These are phyloP conservation scores for Pilatotrama ljubarskyi DNA, from an alignment of 768 basidiomycete species.

Conservation along the genomic window DNA sequence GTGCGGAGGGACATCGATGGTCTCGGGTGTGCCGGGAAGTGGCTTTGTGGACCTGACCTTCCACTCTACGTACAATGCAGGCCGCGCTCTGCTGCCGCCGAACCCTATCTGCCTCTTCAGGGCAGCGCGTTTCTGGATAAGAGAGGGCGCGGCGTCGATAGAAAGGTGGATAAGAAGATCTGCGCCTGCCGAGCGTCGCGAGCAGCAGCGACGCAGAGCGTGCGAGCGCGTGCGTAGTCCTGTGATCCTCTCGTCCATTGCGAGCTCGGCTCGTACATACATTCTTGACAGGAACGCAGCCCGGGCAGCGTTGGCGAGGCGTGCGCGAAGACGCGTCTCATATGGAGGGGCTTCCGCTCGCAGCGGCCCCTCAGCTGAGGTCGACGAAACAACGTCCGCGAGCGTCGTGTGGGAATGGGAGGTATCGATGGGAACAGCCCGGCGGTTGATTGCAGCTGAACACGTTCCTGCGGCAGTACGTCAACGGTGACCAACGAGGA, in stretches of 20 bases:
- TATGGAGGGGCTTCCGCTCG: neutral
- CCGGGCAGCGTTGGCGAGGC: neutral
- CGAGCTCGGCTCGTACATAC: neutral
- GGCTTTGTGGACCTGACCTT: neutral
- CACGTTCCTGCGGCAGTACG: constrained; percentile 18
- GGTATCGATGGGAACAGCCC: constrained; percentile 16
- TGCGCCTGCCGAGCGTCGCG: constrained; percentile 10
- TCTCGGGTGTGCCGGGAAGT: neutral
- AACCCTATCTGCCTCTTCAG: neutral
- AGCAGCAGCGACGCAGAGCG: neutral
- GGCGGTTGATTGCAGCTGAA: neutral
- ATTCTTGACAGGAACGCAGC: neutral
- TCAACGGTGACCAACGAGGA: constrained; percentile 7
- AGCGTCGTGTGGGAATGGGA: neutral
- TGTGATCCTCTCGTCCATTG: neutral
- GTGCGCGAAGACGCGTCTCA: neutral
- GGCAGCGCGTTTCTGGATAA: constrained; percentile 1
- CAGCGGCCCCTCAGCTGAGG: neutral
- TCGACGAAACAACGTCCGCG: neutral
- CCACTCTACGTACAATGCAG: neutral
- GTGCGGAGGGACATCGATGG: constrained; percentile 9
- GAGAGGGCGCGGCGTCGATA: constrained; percentile 7
- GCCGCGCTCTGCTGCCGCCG: neutral
- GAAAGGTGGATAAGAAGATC: constrained; percentile 16
- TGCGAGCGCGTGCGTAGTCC: constrained; percentile 8